Percentiles rank a stretch among this genome's conserved stretches.
phyloP scores from a whole-genome alignment of 169 alveolate species.

The Eimeria praecox region DNA sequence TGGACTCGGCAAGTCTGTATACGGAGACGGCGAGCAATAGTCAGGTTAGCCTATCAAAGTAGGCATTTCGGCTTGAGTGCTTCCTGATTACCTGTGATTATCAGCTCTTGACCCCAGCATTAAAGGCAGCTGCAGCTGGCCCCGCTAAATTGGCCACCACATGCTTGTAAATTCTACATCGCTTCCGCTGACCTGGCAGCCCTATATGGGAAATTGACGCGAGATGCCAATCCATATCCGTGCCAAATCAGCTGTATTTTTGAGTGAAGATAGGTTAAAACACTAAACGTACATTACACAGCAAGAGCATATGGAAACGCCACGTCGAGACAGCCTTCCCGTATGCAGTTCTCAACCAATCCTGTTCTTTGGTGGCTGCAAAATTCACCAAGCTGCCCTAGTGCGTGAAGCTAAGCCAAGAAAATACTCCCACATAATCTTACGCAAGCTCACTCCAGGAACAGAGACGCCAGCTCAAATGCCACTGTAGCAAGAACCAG shows the following conservation, averaged over 20 bases:
- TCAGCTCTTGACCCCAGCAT: neutral
- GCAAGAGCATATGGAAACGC: neutral
- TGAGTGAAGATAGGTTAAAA: neutral
- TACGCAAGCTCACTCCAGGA: neutral
- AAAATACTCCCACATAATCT: neutral
- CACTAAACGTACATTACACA: neutral
- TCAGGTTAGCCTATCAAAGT: neutral
- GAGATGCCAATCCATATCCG: neutral
- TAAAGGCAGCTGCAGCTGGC: neutral
- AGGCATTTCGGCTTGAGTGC: neutral
- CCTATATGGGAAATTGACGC: neutral
- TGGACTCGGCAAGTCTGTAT: neutral
- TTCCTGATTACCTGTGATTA: neutral
- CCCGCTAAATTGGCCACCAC: too few species aligned
- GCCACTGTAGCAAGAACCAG: neutral
- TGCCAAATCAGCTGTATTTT: neutral
- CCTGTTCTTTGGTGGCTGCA: neutral
- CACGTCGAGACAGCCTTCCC: neutral
- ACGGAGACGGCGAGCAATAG: neutral
- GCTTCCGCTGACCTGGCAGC: neutral
- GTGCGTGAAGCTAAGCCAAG: neutral
- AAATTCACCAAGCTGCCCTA: neutral
- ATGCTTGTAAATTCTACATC: neutral
- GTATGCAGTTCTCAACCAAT: neutral
- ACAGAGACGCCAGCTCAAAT: neutral